Evolutionary conservation across 257 asterid species (phyloP).

Genomic region (Solanum chilense): DNA sequence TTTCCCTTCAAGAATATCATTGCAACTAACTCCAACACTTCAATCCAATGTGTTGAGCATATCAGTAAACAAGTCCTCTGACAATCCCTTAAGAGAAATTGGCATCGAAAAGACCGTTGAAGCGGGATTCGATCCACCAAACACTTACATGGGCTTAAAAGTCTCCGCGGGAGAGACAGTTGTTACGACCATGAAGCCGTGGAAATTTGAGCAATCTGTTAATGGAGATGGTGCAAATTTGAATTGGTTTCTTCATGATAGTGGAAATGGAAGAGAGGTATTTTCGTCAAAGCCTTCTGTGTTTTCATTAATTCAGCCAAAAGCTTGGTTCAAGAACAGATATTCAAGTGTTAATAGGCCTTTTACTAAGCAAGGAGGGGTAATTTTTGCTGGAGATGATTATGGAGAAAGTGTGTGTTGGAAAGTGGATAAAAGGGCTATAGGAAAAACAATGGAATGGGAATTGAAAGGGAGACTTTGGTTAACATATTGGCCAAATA

Average conservation of each 20-base stretch:
- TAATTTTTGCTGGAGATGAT: conserved; percentile 78
- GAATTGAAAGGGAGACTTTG: conserved; percentile 77
- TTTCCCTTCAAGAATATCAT: conserved; percentile 65
- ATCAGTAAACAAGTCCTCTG: conserved; percentile 66
- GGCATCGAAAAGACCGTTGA: conserved; percentile 53
- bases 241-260: conserved; percentile 78
- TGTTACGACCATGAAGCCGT: conserved; percentile 52
- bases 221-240: conserved; percentile 39
- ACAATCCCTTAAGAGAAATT: conserved; percentile 47
- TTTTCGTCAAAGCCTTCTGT: conserved; percentile 76
- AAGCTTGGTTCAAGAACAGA: conserved; percentile 76
- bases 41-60: conserved; percentile 53
- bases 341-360: conserved; percentile 61
- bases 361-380: conserved; percentile 72
- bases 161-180: conserved; percentile 50
- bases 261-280: conserved; percentile 63
- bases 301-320: conserved; percentile 48
- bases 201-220: conserved; percentile 86
- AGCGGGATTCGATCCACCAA: conserved; percentile 55
- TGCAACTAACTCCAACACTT: conserved; percentile 51
- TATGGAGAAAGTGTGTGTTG: conserved; percentile 78
- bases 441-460: conserved; percentile 70
- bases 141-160: conserved; percentile 37
- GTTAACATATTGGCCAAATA: conserved; percentile 92
- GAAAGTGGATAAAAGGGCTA: conserved; percentile 50